Percentiles rank a stretch among this genome's conserved stretches.
These are phyloP conservation scores for Calonectria henricotiae DNA, from an alignment of 2,329 filamentous ascomycete species.

Conservation along the genomic window DNA sequence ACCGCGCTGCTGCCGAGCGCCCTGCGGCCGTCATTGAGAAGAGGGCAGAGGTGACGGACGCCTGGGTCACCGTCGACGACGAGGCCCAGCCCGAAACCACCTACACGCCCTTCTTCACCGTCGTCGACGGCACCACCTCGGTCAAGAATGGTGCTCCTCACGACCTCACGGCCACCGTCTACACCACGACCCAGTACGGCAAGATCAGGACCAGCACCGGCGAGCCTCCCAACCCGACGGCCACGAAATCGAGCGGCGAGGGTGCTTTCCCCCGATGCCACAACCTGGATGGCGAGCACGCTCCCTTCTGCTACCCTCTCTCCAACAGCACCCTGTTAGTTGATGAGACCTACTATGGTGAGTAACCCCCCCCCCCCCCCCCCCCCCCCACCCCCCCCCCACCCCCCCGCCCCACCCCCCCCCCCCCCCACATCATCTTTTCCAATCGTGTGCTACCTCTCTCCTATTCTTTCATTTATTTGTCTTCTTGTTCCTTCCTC, in stretches of 20 bases:
- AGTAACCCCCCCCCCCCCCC: no score
- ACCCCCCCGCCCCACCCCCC: no score
- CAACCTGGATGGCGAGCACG: slow-evolving; percentile 64
- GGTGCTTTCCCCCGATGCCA: slow-evolving; percentile 69
- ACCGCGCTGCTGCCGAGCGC: slow-evolving; percentile 41
- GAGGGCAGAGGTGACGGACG: slow-evolving; percentile 59
- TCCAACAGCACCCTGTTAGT: slow-evolving; percentile 63
- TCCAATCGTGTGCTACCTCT: no score
- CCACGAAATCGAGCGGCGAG: slow-evolving; percentile 60
- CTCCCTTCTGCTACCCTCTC: slow-evolving; percentile 70
- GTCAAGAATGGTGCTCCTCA: slow-evolving; percentile 61
- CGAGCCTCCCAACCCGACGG: slow-evolving; percentile 64
- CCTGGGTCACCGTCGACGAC: slow-evolving; percentile 70
- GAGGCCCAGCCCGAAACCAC: slow-evolving; percentile 64
- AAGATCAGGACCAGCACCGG: slow-evolving; percentile 62
- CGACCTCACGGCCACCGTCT: slow-evolving; percentile 65
- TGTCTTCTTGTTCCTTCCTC: no score
- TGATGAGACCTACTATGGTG: slow-evolving; percentile 69
- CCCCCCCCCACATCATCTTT: no score
- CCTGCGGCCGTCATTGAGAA: slow-evolving; percentile 44
- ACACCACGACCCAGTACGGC: slow-evolving; percentile 57
- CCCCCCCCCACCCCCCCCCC: no score
- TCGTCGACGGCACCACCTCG: slow-evolving; percentile 63
- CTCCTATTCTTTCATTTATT: no score
- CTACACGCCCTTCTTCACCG: slow-evolving; percentile 66